Conservation (phyloP, 1,284 basidiomycete genomes). For the Cryptococcus jaspeensis region DNA sequence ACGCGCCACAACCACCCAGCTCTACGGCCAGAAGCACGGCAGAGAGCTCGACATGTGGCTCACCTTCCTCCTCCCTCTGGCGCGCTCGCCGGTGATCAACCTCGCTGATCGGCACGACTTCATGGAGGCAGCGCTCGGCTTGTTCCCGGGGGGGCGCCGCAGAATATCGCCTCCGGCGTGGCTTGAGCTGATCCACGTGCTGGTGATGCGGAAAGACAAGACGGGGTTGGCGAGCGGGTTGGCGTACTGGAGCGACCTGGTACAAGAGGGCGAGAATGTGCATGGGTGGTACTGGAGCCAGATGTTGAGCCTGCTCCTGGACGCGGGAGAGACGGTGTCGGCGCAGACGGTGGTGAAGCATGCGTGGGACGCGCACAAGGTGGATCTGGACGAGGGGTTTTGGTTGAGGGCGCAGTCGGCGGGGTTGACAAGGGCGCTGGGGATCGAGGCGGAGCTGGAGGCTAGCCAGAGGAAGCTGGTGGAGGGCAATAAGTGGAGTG, state of each 20-base stretch:
- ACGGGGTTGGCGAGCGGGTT: conserved; percentile 11
- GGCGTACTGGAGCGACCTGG: conserved; percentile 8
- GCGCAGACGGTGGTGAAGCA: conserved; percentile 9
- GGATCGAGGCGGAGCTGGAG: neutral
- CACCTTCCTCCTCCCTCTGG: conserved; percentile 10
- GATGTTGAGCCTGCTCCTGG: conserved; percentile 7
- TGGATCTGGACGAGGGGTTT: conserved; percentile 10
- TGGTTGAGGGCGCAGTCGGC: conserved; percentile 10
- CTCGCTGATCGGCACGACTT: conserved; percentile 5
- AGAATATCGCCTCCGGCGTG: conserved; percentile 5
- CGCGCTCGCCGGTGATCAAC: neutral
- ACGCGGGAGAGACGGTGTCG: conserved; percentile 1
- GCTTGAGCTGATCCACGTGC: conserved; percentile 10
- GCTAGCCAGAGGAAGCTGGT: neutral
- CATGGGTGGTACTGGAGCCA: conserved; percentile 5
- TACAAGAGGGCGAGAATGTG: neutral
- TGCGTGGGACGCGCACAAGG: conserved; percentile 3
- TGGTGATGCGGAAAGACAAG: conserved; percentile 4
- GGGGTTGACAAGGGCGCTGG: conserved; percentile 7
- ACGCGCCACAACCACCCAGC: neutral
- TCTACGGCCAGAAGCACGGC: conserved; percentile 8
- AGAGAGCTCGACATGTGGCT: conserved; percentile 13
- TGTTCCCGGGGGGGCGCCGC: conserved; percentile 11
- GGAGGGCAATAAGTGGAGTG: neutral
- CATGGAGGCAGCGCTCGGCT: conserved; percentile 12